Evolutionary conservation across 352 stramenopile species (phyloP).

Genomic region (Pythium sukuiense): DNA sequence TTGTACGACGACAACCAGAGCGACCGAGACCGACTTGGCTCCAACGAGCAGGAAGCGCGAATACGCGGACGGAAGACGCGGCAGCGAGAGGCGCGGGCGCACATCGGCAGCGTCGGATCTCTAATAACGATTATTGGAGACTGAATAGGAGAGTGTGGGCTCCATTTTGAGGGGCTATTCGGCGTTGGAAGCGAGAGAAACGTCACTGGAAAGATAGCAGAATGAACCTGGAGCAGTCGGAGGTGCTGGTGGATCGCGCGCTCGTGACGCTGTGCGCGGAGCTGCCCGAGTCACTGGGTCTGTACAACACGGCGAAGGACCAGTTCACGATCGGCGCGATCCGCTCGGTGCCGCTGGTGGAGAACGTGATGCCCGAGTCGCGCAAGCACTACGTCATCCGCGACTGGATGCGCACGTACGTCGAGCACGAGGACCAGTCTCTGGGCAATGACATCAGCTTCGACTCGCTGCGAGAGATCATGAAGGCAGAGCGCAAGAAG

Average conservation of each 20-base stretch:
- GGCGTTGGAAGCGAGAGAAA: background rate
- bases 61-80: background rate
- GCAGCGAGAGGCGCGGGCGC: background rate
- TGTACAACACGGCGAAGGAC: conserved; percentile 77
- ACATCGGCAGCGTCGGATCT: background rate
- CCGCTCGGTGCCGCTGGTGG: conserved; percentile 52
- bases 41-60: background rate
- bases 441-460: conserved; percentile 55
- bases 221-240: conserved; percentile 75
- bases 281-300: conserved; percentile 73
- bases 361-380: conserved; percentile 51
- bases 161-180: background rate
- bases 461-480: conserved; percentile 48
- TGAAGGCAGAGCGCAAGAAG: conserved; percentile 53
- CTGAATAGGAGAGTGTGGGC: background rate
- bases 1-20: background rate
- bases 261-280: conserved; percentile 76
- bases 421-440: conserved; percentile 49
- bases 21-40: background rate
- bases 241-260: conserved; percentile 70
- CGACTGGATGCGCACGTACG: conserved; percentile 79
- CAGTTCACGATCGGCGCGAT: conserved; percentile 61
- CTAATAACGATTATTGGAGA: background rate
- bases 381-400: conserved; percentile 63
- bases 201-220: background rate